These are phyloP conservation scores for Scutellaria galericulata DNA, from an alignment of 257 asterid species.

Conservation along the genomic window DNA sequence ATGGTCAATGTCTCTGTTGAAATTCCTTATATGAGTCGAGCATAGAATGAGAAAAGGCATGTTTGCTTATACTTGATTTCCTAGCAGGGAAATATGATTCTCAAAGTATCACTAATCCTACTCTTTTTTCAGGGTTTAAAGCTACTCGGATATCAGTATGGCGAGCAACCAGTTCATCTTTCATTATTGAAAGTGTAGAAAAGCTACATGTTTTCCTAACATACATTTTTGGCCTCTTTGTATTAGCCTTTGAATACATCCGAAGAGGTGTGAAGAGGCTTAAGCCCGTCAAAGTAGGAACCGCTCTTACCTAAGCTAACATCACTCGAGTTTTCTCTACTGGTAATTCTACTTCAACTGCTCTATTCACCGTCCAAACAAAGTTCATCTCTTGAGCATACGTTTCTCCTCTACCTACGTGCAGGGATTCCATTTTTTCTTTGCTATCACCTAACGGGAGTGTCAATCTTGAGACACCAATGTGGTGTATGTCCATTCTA, in stretches of 20 bases:
- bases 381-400: slow-evolving; percentile 1
- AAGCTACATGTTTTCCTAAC: slow-evolving; percentile 57
- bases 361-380: slow-evolving; percentile 1
- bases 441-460: slow-evolving; percentile 1
- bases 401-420: slow-evolving; percentile 11
- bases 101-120: not conserved
- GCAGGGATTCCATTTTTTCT: slow-evolving; percentile 41
- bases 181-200: slow-evolving; percentile 46
- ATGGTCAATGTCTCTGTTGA: not conserved
- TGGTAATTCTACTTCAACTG: slow-evolving; percentile 43
- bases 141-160: slow-evolving; percentile 44
- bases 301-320: slow-evolving; percentile 58
- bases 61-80: not conserved
- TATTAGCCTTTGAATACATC: slow-evolving; percentile 52
- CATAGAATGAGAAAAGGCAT: not conserved
- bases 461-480: slow-evolving; percentile 19
- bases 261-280: slow-evolving; percentile 60
- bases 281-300: slow-evolving; percentile 72
- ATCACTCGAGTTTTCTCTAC: slow-evolving; percentile 39
- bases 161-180: slow-evolving; percentile 53
- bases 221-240: slow-evolving; percentile 63
- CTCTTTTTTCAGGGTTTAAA: slow-evolving; percentile 52
- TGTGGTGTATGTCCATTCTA: not conserved
- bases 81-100: not conserved
- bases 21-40: not conserved